Conservation (phyloP, 179 eudicot genomes). For the Corrigiola litoralis region DNA sequence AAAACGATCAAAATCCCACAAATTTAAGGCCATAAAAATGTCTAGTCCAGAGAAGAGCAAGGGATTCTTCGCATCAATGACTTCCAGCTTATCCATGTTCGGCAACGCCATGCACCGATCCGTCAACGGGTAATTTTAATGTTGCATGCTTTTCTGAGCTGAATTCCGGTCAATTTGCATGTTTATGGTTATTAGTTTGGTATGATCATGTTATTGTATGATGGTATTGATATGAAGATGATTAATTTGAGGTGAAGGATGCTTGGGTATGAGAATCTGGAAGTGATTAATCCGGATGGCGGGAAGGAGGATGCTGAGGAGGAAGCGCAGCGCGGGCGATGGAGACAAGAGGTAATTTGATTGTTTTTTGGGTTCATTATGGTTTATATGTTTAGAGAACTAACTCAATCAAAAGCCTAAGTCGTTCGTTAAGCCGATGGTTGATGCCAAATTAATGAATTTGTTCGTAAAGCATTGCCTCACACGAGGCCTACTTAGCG, state of each 20-base stretch:
- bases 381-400: not conserved
- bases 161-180: conserved; percentile 1
- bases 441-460: not conserved
- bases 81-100: conserved; percentile 43
- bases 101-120: conserved; percentile 57
- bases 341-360: conserved; percentile 55
- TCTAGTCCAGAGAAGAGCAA: conserved; percentile 34
- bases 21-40: conserved; percentile 28
- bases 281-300: conserved; percentile 47
- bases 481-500: too few species aligned
- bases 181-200: not conserved
- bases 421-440: not conserved
- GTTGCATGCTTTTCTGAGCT: not conserved
- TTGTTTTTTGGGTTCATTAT: not conserved
- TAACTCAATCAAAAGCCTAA: not conserved
- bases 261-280: conserved; percentile 43
- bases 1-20: too few species aligned
- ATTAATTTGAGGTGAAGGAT: conserved; percentile 16
- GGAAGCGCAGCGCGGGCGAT: conserved; percentile 45
- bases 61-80: conserved; percentile 46
- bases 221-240: not conserved
- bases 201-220: not conserved
- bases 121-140: conserved; percentile 37
- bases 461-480: too few species aligned
- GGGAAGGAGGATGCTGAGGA: conserved; percentile 47